Percentiles rank a stretch among this genome's conserved stretches.
Conservation (phyloP, 2,329 filamentous ascomycete species). For the Calycina marina region DNA sequence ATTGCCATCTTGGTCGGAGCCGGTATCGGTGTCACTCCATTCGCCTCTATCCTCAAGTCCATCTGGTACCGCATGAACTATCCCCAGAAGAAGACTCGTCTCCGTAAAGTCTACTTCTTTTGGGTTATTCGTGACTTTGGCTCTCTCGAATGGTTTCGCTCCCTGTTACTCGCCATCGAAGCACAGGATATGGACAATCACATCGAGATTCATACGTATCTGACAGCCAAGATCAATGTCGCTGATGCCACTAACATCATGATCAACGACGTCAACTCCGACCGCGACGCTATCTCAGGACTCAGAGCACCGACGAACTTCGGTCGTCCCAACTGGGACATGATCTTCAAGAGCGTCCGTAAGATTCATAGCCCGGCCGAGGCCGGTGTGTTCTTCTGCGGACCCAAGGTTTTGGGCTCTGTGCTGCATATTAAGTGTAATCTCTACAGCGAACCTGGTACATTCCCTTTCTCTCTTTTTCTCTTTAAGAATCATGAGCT, state of each 20-base stretch:
- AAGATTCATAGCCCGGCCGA: constrained; percentile 63
- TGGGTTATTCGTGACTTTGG: constrained; percentile 84
- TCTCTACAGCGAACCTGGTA: constrained; percentile 73
- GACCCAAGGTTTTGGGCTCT: constrained; percentile 66
- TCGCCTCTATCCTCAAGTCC: constrained; percentile 75
- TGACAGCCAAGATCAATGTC: constrained; percentile 74
- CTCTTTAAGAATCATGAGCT: constrained; percentile 1
- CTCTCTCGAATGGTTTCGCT: constrained; percentile 82
- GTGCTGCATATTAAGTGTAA: constrained; percentile 72
- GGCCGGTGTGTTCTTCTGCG: constrained; percentile 74
- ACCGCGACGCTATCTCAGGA: constrained; percentile 74
- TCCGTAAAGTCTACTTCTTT: constrained; percentile 84
- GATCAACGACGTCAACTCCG: constrained; percentile 78
- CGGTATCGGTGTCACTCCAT: constrained; percentile 76
- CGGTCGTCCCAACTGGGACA: constrained; percentile 78
- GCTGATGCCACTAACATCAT: constrained; percentile 84
- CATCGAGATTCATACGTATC: constrained; percentile 81
- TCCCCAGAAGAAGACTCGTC: constrained; percentile 61
- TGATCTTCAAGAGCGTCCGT: constrained; percentile 72
- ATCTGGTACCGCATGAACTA: constrained; percentile 94
- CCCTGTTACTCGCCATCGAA: constrained; percentile 70
- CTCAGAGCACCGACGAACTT: constrained; percentile 74
- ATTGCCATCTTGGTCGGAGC: constrained; percentile 66
- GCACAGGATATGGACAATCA: constrained; percentile 70
- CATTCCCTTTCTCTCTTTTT: constrained; percentile 15